Evolutionary conservation across 1,139 yeast genomes (phyloP).

Genomic region (Saccharomyces hybrid): DNA sequence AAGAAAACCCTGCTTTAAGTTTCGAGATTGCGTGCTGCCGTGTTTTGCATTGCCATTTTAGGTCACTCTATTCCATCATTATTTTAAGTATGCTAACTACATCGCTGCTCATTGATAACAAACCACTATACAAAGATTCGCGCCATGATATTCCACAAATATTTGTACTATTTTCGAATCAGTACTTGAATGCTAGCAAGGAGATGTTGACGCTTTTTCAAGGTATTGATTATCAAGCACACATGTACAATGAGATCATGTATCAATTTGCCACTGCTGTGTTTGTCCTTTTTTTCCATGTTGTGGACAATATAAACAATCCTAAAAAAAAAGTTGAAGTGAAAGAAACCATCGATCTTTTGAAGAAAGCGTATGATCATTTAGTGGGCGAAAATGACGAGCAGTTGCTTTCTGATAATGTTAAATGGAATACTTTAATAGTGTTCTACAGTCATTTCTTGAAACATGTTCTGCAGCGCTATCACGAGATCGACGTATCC

Average conservation of each 20-base stretch:
- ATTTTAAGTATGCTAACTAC: constrained; percentile 16
- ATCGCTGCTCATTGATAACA: constrained; percentile 18
- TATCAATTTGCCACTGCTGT: constrained; percentile 19
- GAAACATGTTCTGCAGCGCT: constrained; percentile 11
- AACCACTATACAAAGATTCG: constrained; percentile 10
- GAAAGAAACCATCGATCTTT: constrained; percentile 9
- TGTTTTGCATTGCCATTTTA: constrained; percentile 21
- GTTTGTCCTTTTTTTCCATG: constrained; percentile 14
- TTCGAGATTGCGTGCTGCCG: constrained; percentile 21
- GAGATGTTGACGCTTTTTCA: constrained; percentile 16
- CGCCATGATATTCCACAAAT: constrained; percentile 12
- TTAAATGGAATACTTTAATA: constrained; percentile 18
- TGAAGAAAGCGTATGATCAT: constrained; percentile 13
- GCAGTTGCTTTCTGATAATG: constrained; percentile 10
- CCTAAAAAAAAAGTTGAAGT: constrained; percentile 6
- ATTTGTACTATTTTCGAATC: constrained; percentile 11
- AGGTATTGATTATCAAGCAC: constrained; percentile 16
- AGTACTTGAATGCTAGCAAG: constrained; percentile 11
- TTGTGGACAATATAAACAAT: constrained; percentile 16
- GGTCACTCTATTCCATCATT: constrained; percentile 14
- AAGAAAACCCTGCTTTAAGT: constrained; percentile 15
- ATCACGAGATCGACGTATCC: constrained; percentile 1
- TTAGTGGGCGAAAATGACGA: constrained; percentile 15
- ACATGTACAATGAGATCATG: constrained; percentile 17
- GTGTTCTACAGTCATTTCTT: constrained; percentile 17